These are phyloP conservation scores for Ustilago tritici DNA, from an alignment of 1,284 basidiomycete species.

Conservation along the genomic window DNA sequence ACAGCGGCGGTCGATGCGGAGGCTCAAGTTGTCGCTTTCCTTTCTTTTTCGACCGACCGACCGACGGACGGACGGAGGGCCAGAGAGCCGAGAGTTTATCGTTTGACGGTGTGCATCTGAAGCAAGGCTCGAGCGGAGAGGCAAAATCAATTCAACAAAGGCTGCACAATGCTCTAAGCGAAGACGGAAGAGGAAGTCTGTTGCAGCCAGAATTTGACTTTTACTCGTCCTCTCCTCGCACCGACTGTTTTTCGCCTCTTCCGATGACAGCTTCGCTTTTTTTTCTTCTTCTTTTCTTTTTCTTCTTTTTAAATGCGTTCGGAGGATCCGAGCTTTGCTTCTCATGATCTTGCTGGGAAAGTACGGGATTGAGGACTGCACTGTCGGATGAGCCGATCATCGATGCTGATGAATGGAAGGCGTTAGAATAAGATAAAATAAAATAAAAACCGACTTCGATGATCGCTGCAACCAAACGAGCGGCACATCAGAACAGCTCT, in stretches of 20 bases:
- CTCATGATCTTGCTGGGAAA: not conserved
- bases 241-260: not conserved
- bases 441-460: not conserved
- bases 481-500: not conserved
- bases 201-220: slow-evolving; percentile 3
- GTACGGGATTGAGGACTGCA: not conserved
- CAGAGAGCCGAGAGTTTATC: slow-evolving; percentile 5
- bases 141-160: not conserved
- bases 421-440: not conserved
- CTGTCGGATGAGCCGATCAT: not conserved
- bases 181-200: slow-evolving; percentile 17
- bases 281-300: not conserved
- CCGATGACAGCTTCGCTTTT: too few relatives aligned
- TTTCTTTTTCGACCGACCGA: not conserved
- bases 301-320: not conserved
- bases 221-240: not conserved
- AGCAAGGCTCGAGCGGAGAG: slow-evolving; percentile 29
- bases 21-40: slow-evolving; percentile 3
- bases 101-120: not conserved
- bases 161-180: slow-evolving; percentile 8
- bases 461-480: not conserved
- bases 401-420: not conserved
- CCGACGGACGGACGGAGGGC: not conserved
- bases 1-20: slow-evolving; percentile 5
- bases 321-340: not conserved